phyloP scores from a whole-genome alignment of 306 rosid species.

The Vigna nakashimae region DNA sequence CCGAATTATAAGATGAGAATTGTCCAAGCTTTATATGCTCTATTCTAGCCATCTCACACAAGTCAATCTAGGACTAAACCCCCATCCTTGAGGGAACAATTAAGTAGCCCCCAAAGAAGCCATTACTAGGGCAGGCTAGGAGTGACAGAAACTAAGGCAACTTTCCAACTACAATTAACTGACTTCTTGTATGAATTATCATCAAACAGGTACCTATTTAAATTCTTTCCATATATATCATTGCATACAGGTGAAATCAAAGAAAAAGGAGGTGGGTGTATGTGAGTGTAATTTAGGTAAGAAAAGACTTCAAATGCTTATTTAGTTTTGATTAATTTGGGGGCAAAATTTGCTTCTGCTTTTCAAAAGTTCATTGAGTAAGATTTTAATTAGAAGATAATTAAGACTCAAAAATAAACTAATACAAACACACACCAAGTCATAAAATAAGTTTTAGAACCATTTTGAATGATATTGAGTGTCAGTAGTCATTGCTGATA shows the following conservation, averaged over 20 bases:
- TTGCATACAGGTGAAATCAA: conserved; percentile 27
- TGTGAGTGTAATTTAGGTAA: conserved; percentile 19
- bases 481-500: conserved; percentile 19
- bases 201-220: conserved; percentile 30
- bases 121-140: no score
- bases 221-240: conserved; percentile 27
- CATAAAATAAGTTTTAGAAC: conserved; percentile 21
- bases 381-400: conserved; percentile 20
- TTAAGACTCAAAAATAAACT: conserved; percentile 3
- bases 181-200: conserved; percentile 29
- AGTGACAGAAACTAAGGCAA: no score
- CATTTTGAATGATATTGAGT: conserved; percentile 2
- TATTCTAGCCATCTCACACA: no score
- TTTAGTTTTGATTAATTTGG: conserved; percentile 19
- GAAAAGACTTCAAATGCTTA: conserved; percentile 4
- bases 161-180: not conserved
- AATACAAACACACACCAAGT: conserved; percentile 16
- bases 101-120: no score
- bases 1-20: no score
- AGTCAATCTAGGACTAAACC: no score
- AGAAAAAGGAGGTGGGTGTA: not conserved
- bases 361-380: not conserved
- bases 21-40: no score
- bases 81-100: no score
- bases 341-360: not conserved